Conservation (phyloP, 1,284 basidiomycete genomes). For the Leccinum subspadiceum region DNA sequence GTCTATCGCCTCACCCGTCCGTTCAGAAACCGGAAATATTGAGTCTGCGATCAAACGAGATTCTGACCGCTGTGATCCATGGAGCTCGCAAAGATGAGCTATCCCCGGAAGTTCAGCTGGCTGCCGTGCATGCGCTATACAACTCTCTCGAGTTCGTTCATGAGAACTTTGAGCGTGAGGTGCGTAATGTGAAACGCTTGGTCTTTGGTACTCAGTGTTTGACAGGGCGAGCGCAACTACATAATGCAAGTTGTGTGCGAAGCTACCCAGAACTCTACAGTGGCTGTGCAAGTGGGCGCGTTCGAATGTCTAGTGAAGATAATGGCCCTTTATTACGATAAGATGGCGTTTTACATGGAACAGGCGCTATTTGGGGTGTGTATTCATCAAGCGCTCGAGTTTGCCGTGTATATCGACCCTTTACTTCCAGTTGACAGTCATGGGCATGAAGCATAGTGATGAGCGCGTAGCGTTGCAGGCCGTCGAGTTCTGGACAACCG, state of each 20-base stretch:
- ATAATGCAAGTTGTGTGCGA: constrained; percentile 99
- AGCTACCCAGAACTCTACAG: constrained; percentile 84
- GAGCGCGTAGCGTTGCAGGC: constrained; percentile 94
- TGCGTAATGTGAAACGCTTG: constrained; percentile 35
- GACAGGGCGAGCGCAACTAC: constrained; percentile 95
- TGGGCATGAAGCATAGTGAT: constrained; percentile 95
- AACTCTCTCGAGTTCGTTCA: constrained; percentile 98
- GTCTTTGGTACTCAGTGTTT: constrained; percentile 9
- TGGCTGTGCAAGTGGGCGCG: constrained; percentile 85
- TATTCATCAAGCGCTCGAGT: constrained; percentile 19
- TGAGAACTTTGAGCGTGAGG: constrained; percentile 97
- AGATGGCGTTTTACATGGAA: constrained; percentile 99
- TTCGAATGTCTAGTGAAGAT: constrained; percentile 96
- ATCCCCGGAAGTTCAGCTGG: constrained; percentile 91
- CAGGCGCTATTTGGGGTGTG: constrained; percentile 94
- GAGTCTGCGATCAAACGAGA: constrained; percentile 90
- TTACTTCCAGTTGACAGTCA: constrained; percentile 79
- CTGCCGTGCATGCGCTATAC: constrained; percentile 89
- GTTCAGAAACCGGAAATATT: constrained; percentile 87
- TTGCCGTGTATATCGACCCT: not conserved
- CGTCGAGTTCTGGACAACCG: constrained; percentile 99
- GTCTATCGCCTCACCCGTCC: constrained; percentile 15
- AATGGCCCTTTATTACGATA: constrained; percentile 98
- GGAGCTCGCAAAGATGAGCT: constrained; percentile 96
- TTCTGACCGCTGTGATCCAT: constrained; percentile 97